Conservation (phyloP, 2,329 filamentous ascomycete genomes). For the Chalaropsis thielavioides region DNA sequence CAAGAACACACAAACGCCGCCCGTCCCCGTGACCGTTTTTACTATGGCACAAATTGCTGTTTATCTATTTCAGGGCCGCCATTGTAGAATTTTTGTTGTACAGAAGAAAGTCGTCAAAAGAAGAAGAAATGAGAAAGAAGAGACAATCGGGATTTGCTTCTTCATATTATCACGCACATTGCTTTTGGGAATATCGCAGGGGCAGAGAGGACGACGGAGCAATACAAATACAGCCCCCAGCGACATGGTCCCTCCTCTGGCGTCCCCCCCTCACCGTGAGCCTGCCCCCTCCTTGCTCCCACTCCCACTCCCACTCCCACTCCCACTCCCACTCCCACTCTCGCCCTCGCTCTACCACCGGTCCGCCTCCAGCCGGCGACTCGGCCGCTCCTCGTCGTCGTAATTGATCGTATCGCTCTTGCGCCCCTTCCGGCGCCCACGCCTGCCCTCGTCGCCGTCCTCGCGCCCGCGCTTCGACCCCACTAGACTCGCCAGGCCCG, state of each 20-base stretch:
- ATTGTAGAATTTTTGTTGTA: too few species aligned
- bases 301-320: not conserved
- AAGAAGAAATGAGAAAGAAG: not conserved
- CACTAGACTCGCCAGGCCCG: constrained; percentile 35
- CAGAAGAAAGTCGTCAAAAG: too few species aligned
- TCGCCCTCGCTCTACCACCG: not conserved
- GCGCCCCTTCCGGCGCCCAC: constrained; percentile 10
- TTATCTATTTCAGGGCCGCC: too few species aligned
- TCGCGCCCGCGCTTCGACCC: constrained; percentile 38
- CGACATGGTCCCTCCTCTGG: too few species aligned
- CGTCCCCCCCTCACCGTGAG: too few species aligned
- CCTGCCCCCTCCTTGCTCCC: not conserved
- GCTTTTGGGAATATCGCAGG: too few species aligned
- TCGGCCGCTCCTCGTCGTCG: constrained; percentile 46
- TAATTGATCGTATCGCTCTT: constrained; percentile 35
- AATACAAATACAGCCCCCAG: too few species aligned
- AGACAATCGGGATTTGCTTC: not conserved
- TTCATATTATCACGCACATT: too few species aligned
- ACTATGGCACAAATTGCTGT: too few species aligned
- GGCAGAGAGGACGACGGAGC: too few species aligned
- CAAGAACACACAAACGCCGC: too few species aligned
- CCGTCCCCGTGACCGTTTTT: too few species aligned
- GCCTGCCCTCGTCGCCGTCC: constrained; percentile 26
- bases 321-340: not conserved
- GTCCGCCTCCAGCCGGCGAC: constrained; percentile 32